Percentiles rank a stretch among this genome's conserved stretches.
phyloP scores from a whole-genome alignment of 352 stramenopile species.

The Pythium utonaiense region DNA sequence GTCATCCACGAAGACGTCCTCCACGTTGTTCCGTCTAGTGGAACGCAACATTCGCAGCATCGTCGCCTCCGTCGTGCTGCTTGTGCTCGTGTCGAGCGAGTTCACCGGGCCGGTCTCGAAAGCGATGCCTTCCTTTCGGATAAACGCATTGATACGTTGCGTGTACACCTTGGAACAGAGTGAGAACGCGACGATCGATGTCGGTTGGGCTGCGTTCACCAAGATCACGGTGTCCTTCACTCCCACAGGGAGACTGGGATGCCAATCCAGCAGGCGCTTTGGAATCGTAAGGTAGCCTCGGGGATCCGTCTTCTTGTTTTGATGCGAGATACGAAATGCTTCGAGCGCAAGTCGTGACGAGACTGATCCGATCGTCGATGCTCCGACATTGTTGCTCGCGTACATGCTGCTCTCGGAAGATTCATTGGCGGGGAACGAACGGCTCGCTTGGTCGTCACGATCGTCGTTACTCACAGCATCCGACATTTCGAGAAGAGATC shows the following conservation, averaged over 20 bases:
- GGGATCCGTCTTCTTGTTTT: constrained; percentile 52
- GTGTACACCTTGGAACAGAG: constrained; percentile 82
- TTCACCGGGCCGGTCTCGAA: constrained; percentile 32
- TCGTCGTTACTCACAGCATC: constrained; percentile 66
- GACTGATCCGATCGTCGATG: constrained; percentile 64
- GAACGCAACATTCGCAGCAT: constrained; percentile 74
- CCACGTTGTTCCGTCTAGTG: constrained; percentile 71
- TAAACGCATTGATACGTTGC: constrained; percentile 68
- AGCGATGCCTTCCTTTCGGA: constrained; percentile 49
- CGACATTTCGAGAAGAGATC: constrained; percentile 36
- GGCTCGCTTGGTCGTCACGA: constrained; percentile 55
- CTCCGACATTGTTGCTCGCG: constrained; percentile 30
- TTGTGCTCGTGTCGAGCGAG: constrained; percentile 20
- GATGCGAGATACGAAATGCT: constrained; percentile 56
- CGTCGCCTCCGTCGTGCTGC: constrained; percentile 18
- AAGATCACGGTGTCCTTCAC: constrained; percentile 71
- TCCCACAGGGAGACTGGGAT: constrained; percentile 69
- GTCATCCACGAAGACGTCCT: constrained; percentile 83
- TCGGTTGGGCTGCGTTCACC: constrained; percentile 77
- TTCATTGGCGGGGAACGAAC: constrained; percentile 62
- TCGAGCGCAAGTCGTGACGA: constrained; percentile 60
- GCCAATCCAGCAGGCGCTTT: constrained; percentile 75
- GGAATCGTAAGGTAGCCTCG: constrained; percentile 73
- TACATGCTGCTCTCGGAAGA: constrained; percentile 39
- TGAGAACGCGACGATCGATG: constrained; percentile 83